Evolutionary conservation across 305 asterid species (phyloP).

Genomic region (Plantago lanceolata): DNA sequence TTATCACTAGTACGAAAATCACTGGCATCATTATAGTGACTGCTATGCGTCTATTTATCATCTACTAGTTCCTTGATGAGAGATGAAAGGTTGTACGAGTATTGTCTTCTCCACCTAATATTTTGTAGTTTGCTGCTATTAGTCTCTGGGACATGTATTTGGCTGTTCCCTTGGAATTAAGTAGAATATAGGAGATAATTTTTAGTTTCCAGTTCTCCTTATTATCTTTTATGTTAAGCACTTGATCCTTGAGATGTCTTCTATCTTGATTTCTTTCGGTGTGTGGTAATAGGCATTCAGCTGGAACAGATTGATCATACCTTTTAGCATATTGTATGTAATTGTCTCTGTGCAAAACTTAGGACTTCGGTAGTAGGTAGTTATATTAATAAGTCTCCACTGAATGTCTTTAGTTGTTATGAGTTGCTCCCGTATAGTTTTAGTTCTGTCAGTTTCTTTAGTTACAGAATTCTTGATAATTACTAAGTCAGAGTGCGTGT

Average conservation of each 20-base stretch:
- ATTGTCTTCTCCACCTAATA: too few relatives aligned
- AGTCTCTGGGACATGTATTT: too few relatives aligned
- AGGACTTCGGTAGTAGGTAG: too few relatives aligned
- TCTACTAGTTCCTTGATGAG: background rate
- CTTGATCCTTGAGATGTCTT: background rate
- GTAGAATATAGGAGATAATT: conserved; percentile 4
- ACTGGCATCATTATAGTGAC: background rate
- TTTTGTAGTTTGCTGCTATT: too few relatives aligned
- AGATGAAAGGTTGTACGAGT: background rate
- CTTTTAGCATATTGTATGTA: background rate
- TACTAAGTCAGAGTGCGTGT: too few relatives aligned
- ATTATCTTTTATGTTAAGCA: background rate
- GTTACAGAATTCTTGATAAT: too few relatives aligned
- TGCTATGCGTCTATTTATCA: background rate
- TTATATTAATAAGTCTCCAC: too few relatives aligned
- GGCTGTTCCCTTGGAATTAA: too few relatives aligned
- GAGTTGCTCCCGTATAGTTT: too few relatives aligned
- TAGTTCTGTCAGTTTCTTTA: too few relatives aligned
- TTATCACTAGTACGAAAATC: background rate
- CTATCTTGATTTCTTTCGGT: background rate
- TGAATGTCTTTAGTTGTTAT: too few relatives aligned
- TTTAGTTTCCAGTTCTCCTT: conserved; percentile 3
- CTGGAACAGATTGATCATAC: conserved; percentile 6
- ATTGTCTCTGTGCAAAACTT: background rate
- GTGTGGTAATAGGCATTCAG: background rate